Evolutionary conservation across 228 moss, liverwort and hornwort genomes (phyloP).

Genomic region (Sphagnum fallax): DNA sequence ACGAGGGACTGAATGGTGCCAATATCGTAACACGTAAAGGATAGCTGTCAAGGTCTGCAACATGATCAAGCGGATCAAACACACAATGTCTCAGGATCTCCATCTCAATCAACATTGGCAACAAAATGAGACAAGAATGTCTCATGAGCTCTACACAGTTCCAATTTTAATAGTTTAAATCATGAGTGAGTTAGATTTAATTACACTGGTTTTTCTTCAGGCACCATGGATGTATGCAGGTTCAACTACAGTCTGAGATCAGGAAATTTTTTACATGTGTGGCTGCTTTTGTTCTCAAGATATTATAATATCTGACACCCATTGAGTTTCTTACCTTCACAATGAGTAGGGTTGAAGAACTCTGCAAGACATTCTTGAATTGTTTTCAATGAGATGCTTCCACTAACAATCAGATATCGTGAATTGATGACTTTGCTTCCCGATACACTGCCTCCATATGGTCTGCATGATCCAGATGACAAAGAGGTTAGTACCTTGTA

Average conservation of each 20-base stretch:
- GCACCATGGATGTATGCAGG: background rate
- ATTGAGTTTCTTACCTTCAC: slow-evolving; percentile 20
- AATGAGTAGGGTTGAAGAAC: slow-evolving; percentile 37
- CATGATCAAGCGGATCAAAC: background rate
- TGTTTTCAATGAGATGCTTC: slow-evolving; percentile 26
- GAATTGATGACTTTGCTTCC: slow-evolving; percentile 24
- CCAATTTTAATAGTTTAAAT: too few relatives aligned
- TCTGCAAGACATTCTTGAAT: slow-evolving; percentile 44
- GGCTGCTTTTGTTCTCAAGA: background rate
- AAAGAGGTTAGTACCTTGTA: too few relatives aligned
- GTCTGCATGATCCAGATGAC: slow-evolving; percentile 8
- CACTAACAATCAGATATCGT: slow-evolving; percentile 38
- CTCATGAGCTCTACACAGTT: background rate
- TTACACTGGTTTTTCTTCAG: background rate
- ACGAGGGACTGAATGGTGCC: slow-evolving; percentile 47
- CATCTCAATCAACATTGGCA: background rate
- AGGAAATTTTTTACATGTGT: background rate
- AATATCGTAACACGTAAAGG: slow-evolving; percentile 36
- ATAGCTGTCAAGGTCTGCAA: slow-evolving; percentile 28
- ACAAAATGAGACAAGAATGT: background rate
- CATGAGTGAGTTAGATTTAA: too few relatives aligned
- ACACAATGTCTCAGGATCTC: background rate
- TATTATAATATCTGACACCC: background rate
- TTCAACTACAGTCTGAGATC: background rate
- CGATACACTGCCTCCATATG: slow-evolving; percentile 35